These are phyloP conservation scores for Verticillium albo-atrum DNA, from an alignment of 2,329 filamentous ascomycete species.

Conservation along the genomic window DNA sequence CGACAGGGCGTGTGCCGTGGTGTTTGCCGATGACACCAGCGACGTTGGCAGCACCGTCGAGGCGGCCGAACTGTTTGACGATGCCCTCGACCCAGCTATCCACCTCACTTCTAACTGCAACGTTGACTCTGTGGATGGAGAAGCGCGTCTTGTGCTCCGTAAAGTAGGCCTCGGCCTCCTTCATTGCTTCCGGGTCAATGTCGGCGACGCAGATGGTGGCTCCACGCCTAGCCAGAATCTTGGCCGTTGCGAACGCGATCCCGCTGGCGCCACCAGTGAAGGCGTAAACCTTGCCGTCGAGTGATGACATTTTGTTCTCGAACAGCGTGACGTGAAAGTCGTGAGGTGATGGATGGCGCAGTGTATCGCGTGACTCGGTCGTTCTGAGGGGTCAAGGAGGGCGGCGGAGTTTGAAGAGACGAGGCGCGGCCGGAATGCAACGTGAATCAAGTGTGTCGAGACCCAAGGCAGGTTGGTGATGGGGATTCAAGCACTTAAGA, in stretches of 20 bases:
- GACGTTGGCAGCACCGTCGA: conserved; percentile 52
- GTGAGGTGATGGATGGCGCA: neutral
- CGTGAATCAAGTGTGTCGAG: neutral
- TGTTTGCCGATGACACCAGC: conserved; percentile 45
- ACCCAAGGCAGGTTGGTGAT: neutral
- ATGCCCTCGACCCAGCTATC: conserved; percentile 44
- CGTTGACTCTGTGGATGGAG: conserved; percentile 36
- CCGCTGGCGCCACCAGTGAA: conserved; percentile 28
- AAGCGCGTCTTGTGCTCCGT: neutral
- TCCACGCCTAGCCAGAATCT: conserved; percentile 28
- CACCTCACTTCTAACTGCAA: conserved; percentile 41
- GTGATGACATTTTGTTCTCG: conserved; percentile 4
- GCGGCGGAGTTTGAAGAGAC: neutral
- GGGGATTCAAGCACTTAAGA: neutral
- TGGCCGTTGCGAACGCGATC: conserved; percentile 35
- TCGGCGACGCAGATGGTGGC: conserved; percentile 33
- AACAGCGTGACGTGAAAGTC: neutral
- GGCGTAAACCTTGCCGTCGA: conserved; percentile 25
- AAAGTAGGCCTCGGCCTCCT: conserved; percentile 25
- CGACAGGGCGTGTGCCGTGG: conserved; percentile 31
- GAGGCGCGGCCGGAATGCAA: neutral
- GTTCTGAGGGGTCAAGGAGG: neutral
- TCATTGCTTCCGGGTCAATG: conserved; percentile 25
- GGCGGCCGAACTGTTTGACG: conserved; percentile 43
- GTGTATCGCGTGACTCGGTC: neutral